Conservation (phyloP, 2,329 filamentous ascomycete genomes). For the Colletotrichum musicola region DNA sequence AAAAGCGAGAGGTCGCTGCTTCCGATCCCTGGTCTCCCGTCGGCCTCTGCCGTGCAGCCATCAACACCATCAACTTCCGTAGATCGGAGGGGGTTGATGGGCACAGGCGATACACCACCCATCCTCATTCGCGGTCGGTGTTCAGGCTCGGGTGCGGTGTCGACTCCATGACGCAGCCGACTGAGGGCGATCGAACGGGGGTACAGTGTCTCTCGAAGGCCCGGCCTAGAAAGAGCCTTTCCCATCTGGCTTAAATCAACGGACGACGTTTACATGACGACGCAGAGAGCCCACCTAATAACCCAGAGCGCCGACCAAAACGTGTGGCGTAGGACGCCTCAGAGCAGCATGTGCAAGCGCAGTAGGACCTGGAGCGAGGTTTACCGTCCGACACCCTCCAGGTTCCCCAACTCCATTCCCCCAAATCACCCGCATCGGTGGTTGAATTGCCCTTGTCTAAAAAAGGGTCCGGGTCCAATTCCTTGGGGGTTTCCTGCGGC, state of each 20-base stretch:
- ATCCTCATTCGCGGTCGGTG: slow-evolving; percentile 1
- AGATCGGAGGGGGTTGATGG: slow-evolving; percentile 28
- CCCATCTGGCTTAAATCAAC: not conserved
- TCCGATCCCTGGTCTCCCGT: slow-evolving; percentile 19
- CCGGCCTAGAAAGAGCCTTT: too few species aligned
- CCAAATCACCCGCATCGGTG: slow-evolving; percentile 38
- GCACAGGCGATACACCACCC: slow-evolving; percentile 8
- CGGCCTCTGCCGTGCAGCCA: slow-evolving; percentile 27
- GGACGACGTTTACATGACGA: slow-evolving; percentile 10
- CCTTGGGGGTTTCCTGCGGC: slow-evolving; percentile 27
- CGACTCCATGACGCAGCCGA: slow-evolving; percentile 26
- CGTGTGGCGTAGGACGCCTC: not conserved
- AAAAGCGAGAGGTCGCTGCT: slow-evolving; percentile 5
- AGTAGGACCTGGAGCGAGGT: slow-evolving; percentile 23
- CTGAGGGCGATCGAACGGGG: not conserved
- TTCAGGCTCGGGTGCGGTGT: slow-evolving; percentile 11
- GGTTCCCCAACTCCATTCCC: slow-evolving; percentile 23
- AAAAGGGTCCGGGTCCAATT: slow-evolving; percentile 38
- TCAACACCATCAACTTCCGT: slow-evolving; percentile 28
- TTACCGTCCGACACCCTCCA: slow-evolving; percentile 7
- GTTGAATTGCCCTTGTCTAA: slow-evolving; percentile 23
- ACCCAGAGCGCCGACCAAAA: not conserved
- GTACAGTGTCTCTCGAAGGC: not conserved
- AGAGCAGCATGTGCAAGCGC: slow-evolving; percentile 32
- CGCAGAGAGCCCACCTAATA: slow-evolving; percentile 2